Conservation (phyloP, 345 rosid species). For the Citropsis articulata region DNA sequence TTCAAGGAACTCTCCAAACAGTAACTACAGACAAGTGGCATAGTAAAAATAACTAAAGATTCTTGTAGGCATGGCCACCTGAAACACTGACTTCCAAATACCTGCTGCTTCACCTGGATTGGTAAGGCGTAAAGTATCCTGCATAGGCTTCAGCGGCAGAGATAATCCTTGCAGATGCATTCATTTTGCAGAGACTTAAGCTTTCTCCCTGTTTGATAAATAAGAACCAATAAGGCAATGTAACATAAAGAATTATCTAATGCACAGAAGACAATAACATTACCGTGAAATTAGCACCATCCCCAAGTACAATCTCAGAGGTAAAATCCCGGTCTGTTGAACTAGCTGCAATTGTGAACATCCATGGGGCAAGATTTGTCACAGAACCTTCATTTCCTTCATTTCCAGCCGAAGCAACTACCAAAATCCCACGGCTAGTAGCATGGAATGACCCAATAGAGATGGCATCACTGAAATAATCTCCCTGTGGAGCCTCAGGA, state of each 20-base stretch:
- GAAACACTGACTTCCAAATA: constrained; percentile 30
- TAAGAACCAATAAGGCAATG: constrained; percentile 10
- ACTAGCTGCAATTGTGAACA: constrained; percentile 53
- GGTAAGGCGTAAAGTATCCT: constrained; percentile 60
- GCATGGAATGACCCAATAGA: constrained; percentile 62
- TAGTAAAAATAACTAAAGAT: constrained; percentile 13
- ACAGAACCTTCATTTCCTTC: constrained; percentile 45
- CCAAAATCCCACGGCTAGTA: constrained; percentile 43
- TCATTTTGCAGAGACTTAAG: constrained; percentile 43
- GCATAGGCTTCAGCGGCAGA: constrained; percentile 50
- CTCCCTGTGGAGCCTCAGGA: constrained; percentile 50
- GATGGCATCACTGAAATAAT: constrained; percentile 55
- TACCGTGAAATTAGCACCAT: constrained; percentile 40
- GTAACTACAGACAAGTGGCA: constrained; percentile 33
- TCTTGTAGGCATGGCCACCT: constrained; percentile 7
- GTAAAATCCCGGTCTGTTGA: constrained; percentile 48
- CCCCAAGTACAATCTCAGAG: constrained; percentile 37
- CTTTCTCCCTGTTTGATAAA: constrained; percentile 47
- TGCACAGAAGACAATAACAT: background rate
- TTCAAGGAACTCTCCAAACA: constrained; percentile 57
- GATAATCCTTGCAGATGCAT: constrained; percentile 38
- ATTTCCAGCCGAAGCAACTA: constrained; percentile 55
- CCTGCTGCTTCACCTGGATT: constrained; percentile 70
- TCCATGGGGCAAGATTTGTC: constrained; percentile 62
- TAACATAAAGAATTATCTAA: background rate